Evolutionary conservation across 2,329 filamentous ascomycete genomes (phyloP), one percentile per base, ranked within the genome.

Genomic region (Cadophora sp.): DNA sequence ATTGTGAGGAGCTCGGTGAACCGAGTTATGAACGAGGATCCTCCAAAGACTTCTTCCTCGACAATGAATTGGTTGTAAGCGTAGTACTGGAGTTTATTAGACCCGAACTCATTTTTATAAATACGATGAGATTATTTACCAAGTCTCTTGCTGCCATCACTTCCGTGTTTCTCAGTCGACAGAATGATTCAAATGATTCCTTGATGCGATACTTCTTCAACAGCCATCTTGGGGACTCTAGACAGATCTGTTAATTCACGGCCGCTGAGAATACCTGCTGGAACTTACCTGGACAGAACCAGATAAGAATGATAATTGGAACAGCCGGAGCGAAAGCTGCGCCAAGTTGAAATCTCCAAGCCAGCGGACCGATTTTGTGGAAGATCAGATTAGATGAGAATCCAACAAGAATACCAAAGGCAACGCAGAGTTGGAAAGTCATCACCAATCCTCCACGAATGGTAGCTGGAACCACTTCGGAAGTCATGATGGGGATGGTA

Each of bases 1-100:
- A 93, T 84, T 11, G 87, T 91, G 73, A 93, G 91, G 4, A 90
- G 82, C 75, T 92, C 85, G 55, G 83, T 74, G 71, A 92, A 89
- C 6, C 91, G 86, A 76, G 80, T 70, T 77, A 82, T 0, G 79
- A 83, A 90, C 77, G 83, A 89, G 73, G 80, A 85, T 6, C 83
- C 62, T 39, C 77, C 80, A 20, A 83, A 78, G 43, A 69, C 66
- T 33, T 71, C 66, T 41, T 58, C 53, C 71, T 87, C 84, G 36
- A 84, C 76, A 67, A 82, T 75, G 58, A 86, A 79, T 65, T 85
- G 83, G 2, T 80, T 76, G 70, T 87, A 79, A 69, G 88, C 88
- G 68, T 87, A 87, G 77, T 87, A 89, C 53, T 58, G 24, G 8
- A 41, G 11, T 27, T 18, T 53, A 24, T 53, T n/a, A 53, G 50